These are phyloP conservation scores for Berkeleyomyces rouxiae DNA, from an alignment of 2,329 filamentous ascomycete species.

Conservation along the genomic window DNA sequence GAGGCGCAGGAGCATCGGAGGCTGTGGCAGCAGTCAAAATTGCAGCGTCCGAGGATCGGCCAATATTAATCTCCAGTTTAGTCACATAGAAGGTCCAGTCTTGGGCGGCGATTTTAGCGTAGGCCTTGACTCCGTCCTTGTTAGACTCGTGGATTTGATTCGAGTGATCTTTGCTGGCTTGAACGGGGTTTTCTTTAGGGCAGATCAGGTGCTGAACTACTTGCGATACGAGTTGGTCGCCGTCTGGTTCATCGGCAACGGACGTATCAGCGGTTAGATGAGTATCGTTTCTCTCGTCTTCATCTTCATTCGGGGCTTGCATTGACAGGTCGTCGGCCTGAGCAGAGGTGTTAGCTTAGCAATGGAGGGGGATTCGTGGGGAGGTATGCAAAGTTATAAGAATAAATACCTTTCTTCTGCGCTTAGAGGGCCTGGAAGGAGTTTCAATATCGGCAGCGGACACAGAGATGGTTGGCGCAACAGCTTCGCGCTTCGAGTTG, in stretches of 20 bases:
- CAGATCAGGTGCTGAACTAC: constrained; percentile 34
- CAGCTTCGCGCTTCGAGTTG: constrained; percentile 20
- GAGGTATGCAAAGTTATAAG: constrained; percentile 11
- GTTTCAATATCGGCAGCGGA: constrained; percentile 36
- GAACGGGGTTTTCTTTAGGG: constrained; percentile 31
- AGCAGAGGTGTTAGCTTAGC: constrained; percentile 3
- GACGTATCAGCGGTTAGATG: constrained; percentile 27
- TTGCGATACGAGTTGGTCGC: constrained; percentile 39
- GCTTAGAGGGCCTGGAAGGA: constrained; percentile 44
- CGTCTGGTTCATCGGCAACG: constrained; percentile 27
- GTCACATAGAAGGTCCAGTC: constrained; percentile 78
- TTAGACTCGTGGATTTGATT: constrained; percentile 47
- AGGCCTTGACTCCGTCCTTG: constrained; percentile 50
- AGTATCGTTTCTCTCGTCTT: constrained; percentile 30
- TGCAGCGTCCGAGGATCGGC: constrained; percentile 30
- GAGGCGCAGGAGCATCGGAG: not conserved
- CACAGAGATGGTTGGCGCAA: constrained; percentile 15
- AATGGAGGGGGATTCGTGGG: not conserved
- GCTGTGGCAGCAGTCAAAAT: constrained; percentile 23
- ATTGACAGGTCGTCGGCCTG: constrained; percentile 25
- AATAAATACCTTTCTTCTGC: constrained; percentile 41
- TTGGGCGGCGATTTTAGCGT: constrained; percentile 65
- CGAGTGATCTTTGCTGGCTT: constrained; percentile 44
- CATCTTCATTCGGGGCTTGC: constrained; percentile 20
- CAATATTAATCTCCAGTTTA: constrained; percentile 58